Evolutionary conservation across 805 yeast genomes (phyloP), one percentile per base, ranked within the genome.

Genomic region (Millerago galiae): DNA sequence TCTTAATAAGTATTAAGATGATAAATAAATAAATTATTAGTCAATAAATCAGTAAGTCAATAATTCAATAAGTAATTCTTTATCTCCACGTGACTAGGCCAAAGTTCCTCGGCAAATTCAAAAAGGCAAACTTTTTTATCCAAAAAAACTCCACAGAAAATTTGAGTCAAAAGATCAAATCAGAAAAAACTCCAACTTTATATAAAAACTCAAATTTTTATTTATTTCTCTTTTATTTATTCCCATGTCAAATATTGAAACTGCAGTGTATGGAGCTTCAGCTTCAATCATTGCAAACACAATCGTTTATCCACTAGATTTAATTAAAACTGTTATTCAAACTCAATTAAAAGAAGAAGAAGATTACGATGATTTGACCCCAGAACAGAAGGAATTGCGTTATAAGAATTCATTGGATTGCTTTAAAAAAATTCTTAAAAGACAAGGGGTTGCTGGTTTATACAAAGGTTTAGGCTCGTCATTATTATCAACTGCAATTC

Each of bases 201-300:
- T 29, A 7, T 29, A 6, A 29, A n/a, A 29, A 29, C 5, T 4
- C 17, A 8, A 15, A 5, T 14, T 14, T 29, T 29, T 14, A 8
- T 31, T 16, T 31, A 30, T n/a, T 14, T 29, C n/a, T 29, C 10
- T 10, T 26, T 28, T 28, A 28, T 32, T 12, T 17, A 17, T 31
- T 31, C n/a, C 10, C n/a, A 75, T 75, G 81, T 66, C 76, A 7
- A 58, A 62, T 15, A 37, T 86, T 55, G 95, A 87, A 50, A 77
- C 79, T 54, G 95, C 95, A 0, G 71, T 84, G 13, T 79, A 85
- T 38, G 95, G 95, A 0, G 87, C 95, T 0, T 68, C 82, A 37
- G 93, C 95, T 8, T 85, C 95, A 1, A 81, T 81, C 17, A 59
- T 83, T 38, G 95, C 95, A 33, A 87, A 84, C 63, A 66, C 86